These are phyloP conservation scores for Melampsora larici-populina DNA, from an alignment of 1,284 basidiomycete genomes.

Conservation along the genomic window DNA sequence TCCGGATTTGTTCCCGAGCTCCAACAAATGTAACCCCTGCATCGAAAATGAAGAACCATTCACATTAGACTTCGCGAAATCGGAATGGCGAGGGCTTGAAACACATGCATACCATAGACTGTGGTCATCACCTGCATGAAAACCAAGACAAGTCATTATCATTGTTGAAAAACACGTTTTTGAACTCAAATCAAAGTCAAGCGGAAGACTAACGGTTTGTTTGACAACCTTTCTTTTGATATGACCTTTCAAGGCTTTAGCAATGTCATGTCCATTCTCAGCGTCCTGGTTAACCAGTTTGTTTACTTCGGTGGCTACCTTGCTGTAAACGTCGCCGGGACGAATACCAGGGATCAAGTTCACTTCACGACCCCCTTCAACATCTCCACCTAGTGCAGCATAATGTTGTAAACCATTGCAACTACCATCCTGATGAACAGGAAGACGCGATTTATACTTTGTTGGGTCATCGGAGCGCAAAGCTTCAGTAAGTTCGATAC, in stretches of 20 bases:
- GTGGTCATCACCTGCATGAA: conserved; percentile 85
- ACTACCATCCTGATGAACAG: conserved; percentile 96
- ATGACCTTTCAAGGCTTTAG: conserved; percentile 70
- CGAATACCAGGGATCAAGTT: conserved; percentile 81
- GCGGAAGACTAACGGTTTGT: conserved; percentile 69
- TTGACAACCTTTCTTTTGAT: conserved; percentile 94
- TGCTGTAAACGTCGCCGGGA: conserved; percentile 93
- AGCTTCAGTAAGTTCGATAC: conserved; percentile 78
- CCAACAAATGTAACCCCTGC: conserved; percentile 80
- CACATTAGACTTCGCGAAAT: neutral
- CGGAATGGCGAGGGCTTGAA: too few species aligned
- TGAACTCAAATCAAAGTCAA: neutral
- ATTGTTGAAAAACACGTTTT: neutral
- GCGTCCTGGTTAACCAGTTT: conserved; percentile 55
- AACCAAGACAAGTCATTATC: neutral
- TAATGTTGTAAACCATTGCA: conserved; percentile 99
- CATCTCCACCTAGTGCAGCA: conserved; percentile 91
- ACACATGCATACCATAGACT: conserved; percentile 75
- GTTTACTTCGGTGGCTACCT: conserved; percentile 81
- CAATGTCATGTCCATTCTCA: conserved; percentile 61
- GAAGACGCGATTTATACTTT: conserved; percentile 70
- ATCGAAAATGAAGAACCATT: conserved; percentile 5
- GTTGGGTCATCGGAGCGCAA: conserved; percentile 71
- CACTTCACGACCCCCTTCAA: conserved; percentile 83
- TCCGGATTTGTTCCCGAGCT: conserved; percentile 90